Percentiles rank a stretch among this genome's conserved stretches.
Evolutionary conservation across 768 basidiomycete species (phyloP).

Genomic region (Paxillus rubicundulus): DNA sequence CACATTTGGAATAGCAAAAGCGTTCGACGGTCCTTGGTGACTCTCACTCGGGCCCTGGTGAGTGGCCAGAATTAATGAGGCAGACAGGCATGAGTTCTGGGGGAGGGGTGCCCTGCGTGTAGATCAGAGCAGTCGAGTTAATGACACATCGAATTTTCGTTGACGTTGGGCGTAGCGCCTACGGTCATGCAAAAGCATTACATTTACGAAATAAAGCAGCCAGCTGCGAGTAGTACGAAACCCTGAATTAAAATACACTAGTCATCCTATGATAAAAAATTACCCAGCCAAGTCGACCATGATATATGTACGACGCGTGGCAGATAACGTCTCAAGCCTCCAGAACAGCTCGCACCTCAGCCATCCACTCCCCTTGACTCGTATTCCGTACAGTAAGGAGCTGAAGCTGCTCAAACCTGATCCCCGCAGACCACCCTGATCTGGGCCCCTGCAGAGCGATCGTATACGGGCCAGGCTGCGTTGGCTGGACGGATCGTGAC

Average conservation of each 20-base stretch:
- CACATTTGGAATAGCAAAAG: too few relatives aligned
- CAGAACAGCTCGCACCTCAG: constrained; percentile 23
- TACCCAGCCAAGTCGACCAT: constrained; percentile 1
- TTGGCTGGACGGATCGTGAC: constrained; percentile 7
- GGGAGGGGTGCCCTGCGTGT: too few relatives aligned
- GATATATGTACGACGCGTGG: neutral
- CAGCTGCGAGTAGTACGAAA: neutral
- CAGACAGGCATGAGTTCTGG: too few relatives aligned
- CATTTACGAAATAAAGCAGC: neutral
- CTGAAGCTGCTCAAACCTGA: constrained; percentile 23
- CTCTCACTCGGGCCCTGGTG: too few relatives aligned
- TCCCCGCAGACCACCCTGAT: constrained; percentile 15
- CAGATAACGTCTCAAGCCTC: constrained; percentile 7
- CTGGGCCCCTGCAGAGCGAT: constrained; percentile 8
- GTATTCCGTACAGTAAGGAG: constrained; percentile 27
- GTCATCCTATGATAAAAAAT: neutral
- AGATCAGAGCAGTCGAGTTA: too few relatives aligned
- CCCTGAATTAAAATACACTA: neutral
- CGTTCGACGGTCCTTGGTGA: too few relatives aligned
- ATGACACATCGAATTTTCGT: too few relatives aligned
- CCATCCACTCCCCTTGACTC: constrained; percentile 27
- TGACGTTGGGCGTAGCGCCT: neutral
- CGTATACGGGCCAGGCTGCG: constrained; percentile 18
- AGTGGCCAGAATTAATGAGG: too few relatives aligned
- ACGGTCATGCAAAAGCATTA: neutral